Percentiles rank a stretch among this genome's conserved stretches.
phyloP scores from a whole-genome alignment of 2,329 filamentous ascomycete species.

The Penicillium rolfsii region DNA sequence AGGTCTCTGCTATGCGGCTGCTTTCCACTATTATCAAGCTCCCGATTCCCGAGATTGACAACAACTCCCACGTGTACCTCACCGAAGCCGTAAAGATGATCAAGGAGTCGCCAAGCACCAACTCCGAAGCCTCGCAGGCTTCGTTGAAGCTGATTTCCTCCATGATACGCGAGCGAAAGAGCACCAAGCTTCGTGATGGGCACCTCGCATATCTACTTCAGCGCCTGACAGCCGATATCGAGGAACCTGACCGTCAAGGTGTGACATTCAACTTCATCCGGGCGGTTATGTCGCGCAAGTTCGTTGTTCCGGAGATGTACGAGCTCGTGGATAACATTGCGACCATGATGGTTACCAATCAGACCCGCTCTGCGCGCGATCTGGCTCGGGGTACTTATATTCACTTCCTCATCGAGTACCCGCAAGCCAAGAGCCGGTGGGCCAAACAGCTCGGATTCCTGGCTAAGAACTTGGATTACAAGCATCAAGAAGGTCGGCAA shows the following conservation, averaged over 20 bases:
- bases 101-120: constrained; percentile 74
- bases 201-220: constrained; percentile 81
- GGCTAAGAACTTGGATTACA: constrained; percentile 86
- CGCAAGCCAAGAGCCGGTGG: constrained; percentile 87
- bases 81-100: constrained; percentile 83
- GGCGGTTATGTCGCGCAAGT: constrained; percentile 79
- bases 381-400: constrained; percentile 87
- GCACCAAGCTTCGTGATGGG: constrained; percentile 75
- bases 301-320: constrained; percentile 86
- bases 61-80: constrained; percentile 75
- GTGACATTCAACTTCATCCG: constrained; percentile 94
- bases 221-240: constrained; percentile 83
- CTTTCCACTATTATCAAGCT: constrained; percentile 83
- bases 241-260: constrained; percentile 88
- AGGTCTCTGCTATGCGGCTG: constrained; percentile 83
- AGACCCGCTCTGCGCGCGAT: constrained; percentile 84
- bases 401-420: constrained; percentile 92
- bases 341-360: constrained; percentile 93
- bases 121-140: constrained; percentile 81
- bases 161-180: constrained; percentile 78
- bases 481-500: constrained; percentile 82
- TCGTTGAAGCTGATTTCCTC: constrained; percentile 86
- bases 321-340: constrained; percentile 88
- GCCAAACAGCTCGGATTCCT: constrained; percentile 87
- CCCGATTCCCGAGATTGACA: constrained; percentile 70